Conservation (phyloP, 352 stramenopile species). For the Pythium apleroticum region DNA sequence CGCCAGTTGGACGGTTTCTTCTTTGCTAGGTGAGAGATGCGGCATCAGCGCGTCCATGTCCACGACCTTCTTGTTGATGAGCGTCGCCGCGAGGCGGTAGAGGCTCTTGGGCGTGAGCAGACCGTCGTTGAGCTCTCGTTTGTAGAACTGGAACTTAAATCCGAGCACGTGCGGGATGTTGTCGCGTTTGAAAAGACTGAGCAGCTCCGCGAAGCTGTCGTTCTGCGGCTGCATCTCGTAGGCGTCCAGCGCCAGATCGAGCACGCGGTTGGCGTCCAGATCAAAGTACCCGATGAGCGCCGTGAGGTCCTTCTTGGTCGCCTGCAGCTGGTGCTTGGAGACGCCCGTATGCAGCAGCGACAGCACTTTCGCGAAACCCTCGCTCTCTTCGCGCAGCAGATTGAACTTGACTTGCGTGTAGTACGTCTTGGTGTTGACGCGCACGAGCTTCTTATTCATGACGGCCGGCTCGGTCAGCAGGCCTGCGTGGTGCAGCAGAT, state of each 20-base stretch:
- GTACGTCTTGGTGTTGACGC: conserved; percentile 86
- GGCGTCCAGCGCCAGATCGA: conserved; percentile 93
- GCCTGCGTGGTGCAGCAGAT: conserved; percentile 69
- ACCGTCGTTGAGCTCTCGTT: conserved; percentile 41
- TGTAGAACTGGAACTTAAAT: conserved; percentile 95
- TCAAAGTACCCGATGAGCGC: conserved; percentile 92
- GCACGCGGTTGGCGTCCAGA: conserved; percentile 94
- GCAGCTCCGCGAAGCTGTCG: conserved; percentile 66
- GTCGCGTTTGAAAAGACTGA: conserved; percentile 72
- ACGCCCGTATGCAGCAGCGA: conserved; percentile 75
- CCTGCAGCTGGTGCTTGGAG: conserved; percentile 55
- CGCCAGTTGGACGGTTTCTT: conserved; percentile 50
- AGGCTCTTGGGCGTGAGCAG: conserved; percentile 64
- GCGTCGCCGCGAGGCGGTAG: conserved; percentile 83
- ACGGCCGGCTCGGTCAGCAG: conserved; percentile 47
- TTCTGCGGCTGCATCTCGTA: conserved; percentile 90
- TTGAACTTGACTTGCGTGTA: conserved; percentile 98
- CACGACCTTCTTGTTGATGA: conserved; percentile 83
- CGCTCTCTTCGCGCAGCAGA: conserved; percentile 94
- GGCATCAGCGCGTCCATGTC: conserved; percentile 76
- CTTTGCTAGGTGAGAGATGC: conserved; percentile 70
- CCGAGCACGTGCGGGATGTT: conserved; percentile 89
- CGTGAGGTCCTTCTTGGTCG: conserved; percentile 71
- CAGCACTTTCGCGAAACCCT: conserved; percentile 95
- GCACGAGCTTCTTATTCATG: conserved; percentile 75